These are phyloP conservation scores for Kwoniella newhampshirensis DNA, from an alignment of 768 basidiomycete species.

Conservation along the genomic window DNA sequence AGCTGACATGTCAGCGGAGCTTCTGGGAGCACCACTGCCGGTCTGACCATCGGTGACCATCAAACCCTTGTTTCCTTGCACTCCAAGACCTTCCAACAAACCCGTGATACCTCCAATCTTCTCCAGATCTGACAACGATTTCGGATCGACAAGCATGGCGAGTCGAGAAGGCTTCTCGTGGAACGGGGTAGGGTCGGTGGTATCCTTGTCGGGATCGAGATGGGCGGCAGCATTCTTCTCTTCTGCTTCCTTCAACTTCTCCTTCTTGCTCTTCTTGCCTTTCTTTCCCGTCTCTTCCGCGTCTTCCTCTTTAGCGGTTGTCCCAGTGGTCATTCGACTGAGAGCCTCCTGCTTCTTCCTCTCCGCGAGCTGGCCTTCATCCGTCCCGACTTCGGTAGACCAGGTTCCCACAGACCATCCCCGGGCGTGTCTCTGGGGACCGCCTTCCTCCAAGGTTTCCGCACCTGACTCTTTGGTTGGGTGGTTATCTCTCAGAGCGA, in stretches of 20 bases:
- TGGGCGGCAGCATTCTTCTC: conserved; percentile 33
- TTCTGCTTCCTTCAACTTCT: conserved; percentile 20
- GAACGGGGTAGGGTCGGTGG: conserved; percentile 69
- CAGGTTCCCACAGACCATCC: conserved; percentile 37
- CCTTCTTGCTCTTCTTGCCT: conserved; percentile 13
- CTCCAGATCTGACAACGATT: conserved; percentile 67
- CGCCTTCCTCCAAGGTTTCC: conserved; percentile 34
- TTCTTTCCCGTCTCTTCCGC: conserved; percentile 12
- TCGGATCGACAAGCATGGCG: conserved; percentile 86
- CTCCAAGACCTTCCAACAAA: conserved; percentile 72
- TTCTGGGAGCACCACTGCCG: conserved; percentile 15
- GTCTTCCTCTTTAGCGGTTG: conserved; percentile 19
- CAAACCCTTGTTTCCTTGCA: conserved; percentile 58
- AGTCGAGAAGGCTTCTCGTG: conserved; percentile 69
- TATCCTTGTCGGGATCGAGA: conserved; percentile 52
- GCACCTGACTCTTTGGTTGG: conserved; percentile 40
- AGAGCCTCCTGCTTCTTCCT: conserved; percentile 13
- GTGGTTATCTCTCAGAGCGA: conserved; percentile 50
- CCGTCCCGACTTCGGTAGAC: conserved; percentile 33
- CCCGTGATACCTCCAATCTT: conserved; percentile 69
- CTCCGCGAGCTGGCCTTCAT: background rate
- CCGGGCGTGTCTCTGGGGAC: conserved; percentile 26
- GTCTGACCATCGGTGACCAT: conserved; percentile 24
- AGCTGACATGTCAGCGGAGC: conserved; percentile 12
- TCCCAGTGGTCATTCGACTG: conserved; percentile 16